Percentiles rank a stretch among this genome's conserved stretches.
Evolutionary conservation across 306 rosid genomes (phyloP).

Genomic region (Pachyrhizus erosus): DNA sequence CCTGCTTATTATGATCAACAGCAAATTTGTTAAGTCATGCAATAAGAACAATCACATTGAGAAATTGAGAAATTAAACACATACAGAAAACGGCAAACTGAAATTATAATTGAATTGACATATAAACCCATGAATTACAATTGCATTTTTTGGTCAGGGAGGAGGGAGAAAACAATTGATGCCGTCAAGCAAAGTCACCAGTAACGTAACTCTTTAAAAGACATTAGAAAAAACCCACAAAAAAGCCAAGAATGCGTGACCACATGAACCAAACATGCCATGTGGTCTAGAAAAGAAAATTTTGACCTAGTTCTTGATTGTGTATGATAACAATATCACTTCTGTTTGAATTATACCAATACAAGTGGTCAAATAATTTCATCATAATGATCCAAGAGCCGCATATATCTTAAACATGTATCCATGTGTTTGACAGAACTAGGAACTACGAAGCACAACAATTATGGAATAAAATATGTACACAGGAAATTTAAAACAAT

Average conservation of each 20-base stretch:
- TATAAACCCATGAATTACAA: conserved; percentile 4
- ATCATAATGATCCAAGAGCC: conserved; percentile 29
- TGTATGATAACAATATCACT: conserved; percentile 30
- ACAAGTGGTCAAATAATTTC: background rate
- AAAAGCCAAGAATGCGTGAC: conserved; percentile 34
- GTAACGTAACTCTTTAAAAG: conserved; percentile 26
- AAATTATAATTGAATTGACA: conserved; percentile 6
- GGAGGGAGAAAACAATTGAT: conserved; percentile 20
- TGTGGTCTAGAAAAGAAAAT: conserved; percentile 27
- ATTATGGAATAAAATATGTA: conserved; percentile 13
- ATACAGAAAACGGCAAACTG: conserved; percentile 21
- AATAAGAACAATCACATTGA: conserved; percentile 7
- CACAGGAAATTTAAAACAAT: background rate
- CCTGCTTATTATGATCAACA: conserved; percentile 62
- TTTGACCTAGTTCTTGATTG: conserved; percentile 21
- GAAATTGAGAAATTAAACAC: conserved; percentile 12
- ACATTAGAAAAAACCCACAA: conserved; percentile 1
- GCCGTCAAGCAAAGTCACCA: conserved; percentile 27
- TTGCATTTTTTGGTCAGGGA: background rate
- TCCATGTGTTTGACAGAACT: conserved; percentile 12
- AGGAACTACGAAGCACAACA: background rate
- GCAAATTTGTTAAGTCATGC: conserved; percentile 23
- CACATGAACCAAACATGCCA: conserved; percentile 43
- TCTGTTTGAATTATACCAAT: conserved; percentile 12
- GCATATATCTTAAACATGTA: conserved; percentile 10